Evolutionary conservation across 441 rosid species (phyloP).

Genomic region (Viola pubescens): DNA sequence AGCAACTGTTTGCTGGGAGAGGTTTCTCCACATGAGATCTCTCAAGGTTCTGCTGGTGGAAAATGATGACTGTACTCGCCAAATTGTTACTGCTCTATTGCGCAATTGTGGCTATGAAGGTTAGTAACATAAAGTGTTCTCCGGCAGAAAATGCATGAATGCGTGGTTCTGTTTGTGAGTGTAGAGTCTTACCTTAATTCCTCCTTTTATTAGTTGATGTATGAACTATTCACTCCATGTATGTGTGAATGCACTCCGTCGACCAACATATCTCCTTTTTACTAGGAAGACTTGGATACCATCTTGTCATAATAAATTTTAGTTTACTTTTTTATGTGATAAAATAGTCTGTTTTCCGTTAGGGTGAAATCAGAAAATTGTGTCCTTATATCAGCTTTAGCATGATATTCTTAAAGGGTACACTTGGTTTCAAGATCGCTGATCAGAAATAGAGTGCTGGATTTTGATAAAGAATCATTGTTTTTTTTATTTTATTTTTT

Average conservation of each 20-base stretch:
- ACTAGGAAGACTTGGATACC: not conserved
- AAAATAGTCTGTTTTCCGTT: no score
- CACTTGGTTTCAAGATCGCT: no score
- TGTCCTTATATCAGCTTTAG: no score
- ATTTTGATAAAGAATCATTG: not conserved
- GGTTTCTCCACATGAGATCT: constrained; percentile 58
- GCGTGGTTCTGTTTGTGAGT: not conserved
- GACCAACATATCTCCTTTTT: not conserved
- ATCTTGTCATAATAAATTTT: no score
- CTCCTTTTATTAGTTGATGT: not conserved
- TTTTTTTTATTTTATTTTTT: constrained; percentile 8
- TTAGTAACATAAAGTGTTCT: constrained; percentile 20
- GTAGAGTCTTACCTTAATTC: not conserved
- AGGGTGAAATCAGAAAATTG: no score
- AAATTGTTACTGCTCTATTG: constrained; percentile 65
- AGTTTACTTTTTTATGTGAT: no score
- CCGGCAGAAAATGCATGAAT: not conserved
- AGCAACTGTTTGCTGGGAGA: constrained; percentile 55
- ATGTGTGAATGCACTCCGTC: not conserved
- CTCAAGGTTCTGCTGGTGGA: constrained; percentile 84
- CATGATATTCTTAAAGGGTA: no score
- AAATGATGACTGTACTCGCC: constrained; percentile 74
- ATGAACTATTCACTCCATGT: not conserved
- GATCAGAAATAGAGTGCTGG: not conserved
- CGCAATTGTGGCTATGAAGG: constrained; percentile 86